Evolutionary conservation across 73 alveolate species (phyloP).

Genomic region (Halteria grandinella): DNA sequence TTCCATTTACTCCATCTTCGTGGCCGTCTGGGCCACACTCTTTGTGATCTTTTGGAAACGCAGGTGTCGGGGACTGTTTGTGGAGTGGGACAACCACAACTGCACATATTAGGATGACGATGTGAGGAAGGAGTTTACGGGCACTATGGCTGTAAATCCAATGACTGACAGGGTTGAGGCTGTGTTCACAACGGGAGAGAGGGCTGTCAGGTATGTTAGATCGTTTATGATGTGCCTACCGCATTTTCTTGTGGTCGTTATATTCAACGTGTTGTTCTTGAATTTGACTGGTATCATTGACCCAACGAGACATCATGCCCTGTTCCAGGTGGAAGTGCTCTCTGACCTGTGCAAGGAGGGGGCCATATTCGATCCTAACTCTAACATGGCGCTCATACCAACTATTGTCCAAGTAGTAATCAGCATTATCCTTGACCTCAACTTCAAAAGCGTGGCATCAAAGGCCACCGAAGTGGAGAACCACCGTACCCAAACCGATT

Average conservation of each 20-base stretch:
- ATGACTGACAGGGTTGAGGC: slow-evolving; percentile 60
- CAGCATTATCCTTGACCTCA: slow-evolving; percentile 32
- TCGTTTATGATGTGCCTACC: slow-evolving; percentile 60
- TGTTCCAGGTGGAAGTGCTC: slow-evolving; percentile 55
- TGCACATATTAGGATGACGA: slow-evolving; percentile 11
- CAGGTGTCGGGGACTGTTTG: not conserved
- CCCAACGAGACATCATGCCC: slow-evolving; percentile 30
- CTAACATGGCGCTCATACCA: slow-evolving; percentile 53
- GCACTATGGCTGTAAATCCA: slow-evolving; percentile 55
- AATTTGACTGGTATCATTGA: slow-evolving; percentile 62
- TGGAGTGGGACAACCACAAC: slow-evolving; percentile 65
- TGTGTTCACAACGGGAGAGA: slow-evolving; percentile 43
- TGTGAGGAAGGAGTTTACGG: slow-evolving; percentile 63
- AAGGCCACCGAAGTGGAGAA: slow-evolving; percentile 68
- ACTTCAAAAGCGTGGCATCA: slow-evolving; percentile 56
- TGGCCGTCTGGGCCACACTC: slow-evolving; percentile 66
- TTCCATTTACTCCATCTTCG: slow-evolving; percentile 31
- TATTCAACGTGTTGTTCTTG: slow-evolving; percentile 50
- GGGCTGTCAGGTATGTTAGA: slow-evolving; percentile 44
- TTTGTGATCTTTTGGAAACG: slow-evolving; percentile 64
- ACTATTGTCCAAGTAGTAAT: slow-evolving; percentile 52
- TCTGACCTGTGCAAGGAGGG: slow-evolving; percentile 54
- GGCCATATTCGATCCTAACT: slow-evolving; percentile 56
- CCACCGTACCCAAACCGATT: slow-evolving; percentile 65
- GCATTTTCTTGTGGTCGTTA: slow-evolving; percentile 26